These are phyloP conservation scores for Ilex paraguariensis DNA, from an alignment of 305 asterid genomes.

Conservation along the genomic window DNA sequence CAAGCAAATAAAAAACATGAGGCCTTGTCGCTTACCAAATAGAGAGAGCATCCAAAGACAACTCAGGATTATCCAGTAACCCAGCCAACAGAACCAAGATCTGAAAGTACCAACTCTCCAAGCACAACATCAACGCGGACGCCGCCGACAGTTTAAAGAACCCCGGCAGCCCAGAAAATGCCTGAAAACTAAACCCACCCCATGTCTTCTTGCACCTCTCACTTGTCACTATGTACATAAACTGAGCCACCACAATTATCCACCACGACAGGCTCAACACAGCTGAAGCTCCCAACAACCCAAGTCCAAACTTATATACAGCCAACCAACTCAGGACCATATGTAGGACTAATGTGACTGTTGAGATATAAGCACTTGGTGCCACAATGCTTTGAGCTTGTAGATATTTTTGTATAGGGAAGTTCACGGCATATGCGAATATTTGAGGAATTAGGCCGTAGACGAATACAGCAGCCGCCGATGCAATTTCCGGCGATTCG, in stretches of 20 bases:
- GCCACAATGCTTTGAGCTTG: conserved; percentile 23
- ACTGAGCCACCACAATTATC: conserved; percentile 12
- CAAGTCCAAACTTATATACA: conserved; percentile 15
- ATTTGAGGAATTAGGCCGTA: conserved; percentile 25
- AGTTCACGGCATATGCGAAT: conserved; percentile 20
- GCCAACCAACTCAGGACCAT: conserved; percentile 12
- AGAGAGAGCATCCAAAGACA: conserved; percentile 21
- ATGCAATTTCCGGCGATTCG: conserved; percentile 15
- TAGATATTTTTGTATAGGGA: conserved; percentile 22
- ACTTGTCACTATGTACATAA: conserved; percentile 16
- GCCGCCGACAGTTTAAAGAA: conserved; percentile 21
- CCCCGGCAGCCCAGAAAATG: conserved; percentile 16
- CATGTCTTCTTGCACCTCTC: conserved; percentile 18
- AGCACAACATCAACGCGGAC: conserved; percentile 22
- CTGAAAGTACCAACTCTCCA: conserved; percentile 23
- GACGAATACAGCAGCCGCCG: conserved; percentile 14
- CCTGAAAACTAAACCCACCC: conserved; percentile 16
- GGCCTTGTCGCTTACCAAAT: conserved; percentile 14
- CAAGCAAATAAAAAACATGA: too few relatives aligned
- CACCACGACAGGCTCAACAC: conserved; percentile 25
- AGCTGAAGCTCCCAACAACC: conserved; percentile 18
- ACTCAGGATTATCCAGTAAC: conserved; percentile 16
- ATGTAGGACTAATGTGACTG: conserved; percentile 14
- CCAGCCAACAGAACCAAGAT: conserved; percentile 18
- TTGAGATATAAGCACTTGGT: conserved; percentile 22